Conservation (phyloP, 108 stramenopile species). For the Cyclotella cryptica region DNA sequence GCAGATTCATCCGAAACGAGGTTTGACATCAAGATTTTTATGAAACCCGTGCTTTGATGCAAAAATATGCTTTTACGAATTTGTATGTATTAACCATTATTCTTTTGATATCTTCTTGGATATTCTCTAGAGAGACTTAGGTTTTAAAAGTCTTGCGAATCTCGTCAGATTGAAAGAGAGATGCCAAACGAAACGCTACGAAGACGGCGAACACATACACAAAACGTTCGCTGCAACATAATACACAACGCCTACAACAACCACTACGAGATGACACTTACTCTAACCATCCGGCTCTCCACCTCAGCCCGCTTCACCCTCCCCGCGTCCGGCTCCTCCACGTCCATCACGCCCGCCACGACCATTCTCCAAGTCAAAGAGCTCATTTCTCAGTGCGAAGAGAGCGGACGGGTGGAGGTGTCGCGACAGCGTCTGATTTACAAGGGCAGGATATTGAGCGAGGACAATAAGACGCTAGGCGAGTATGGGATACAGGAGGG, state of each 20-base stretch:
- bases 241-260: background rate
- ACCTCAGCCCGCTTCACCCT: conserved; percentile 49
- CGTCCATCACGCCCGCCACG: conserved; percentile 33
- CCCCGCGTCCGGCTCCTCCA: conserved; percentile 14
- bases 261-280: conserved; percentile 18
- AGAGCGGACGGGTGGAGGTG: conserved; percentile 57
- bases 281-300: conserved; percentile 49
- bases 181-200: too few species aligned
- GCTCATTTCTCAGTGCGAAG: conserved; percentile 41
- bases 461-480: conserved; percentile 60
- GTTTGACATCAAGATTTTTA: too few species aligned
- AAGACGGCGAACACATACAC: too few species aligned
- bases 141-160: too few species aligned
- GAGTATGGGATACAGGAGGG: conserved; percentile 61
- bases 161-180: too few species aligned
- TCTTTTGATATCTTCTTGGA: too few species aligned
- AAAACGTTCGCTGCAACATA: background rate
- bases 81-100: too few species aligned
- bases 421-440: conserved; percentile 88
- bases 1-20: too few species aligned
- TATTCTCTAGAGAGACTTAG: too few species aligned
- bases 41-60: too few species aligned
- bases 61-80: too few species aligned
- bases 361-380: conserved; percentile 55
- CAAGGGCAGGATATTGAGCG: conserved; percentile 95